Evolutionary conservation across 768 basidiomycete species (phyloP), one percentile per base, ranked within the genome.

Genomic region (Kwoniella europaea): DNA sequence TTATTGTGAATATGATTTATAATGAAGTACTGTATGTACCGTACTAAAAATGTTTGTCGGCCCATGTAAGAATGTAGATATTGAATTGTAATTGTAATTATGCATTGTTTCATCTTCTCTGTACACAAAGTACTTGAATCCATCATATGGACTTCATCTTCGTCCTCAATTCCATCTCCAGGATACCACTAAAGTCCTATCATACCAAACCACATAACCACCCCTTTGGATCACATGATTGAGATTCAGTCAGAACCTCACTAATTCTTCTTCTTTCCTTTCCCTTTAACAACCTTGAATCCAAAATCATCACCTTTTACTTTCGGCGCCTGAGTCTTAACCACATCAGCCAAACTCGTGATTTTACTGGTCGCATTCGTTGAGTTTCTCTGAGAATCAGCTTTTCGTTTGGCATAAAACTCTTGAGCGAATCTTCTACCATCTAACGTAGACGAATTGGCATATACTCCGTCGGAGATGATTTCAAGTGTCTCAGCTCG

Each of bases 271-370:
- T 92, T 93, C 88, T 93, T 97, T 63, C 83, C 83, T 86, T 95
- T 97, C 87, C 95, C 94, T 76, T 94, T 93, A 63, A 94, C 92
- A 5, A 95, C 91, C 85, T 94, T 95, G 86, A 93, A 94, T 7
- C 89, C 90, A 27, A 90, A 89, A 91, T 94, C 95, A 92, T 91
- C 50, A 61, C 73, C 55, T 88, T 89, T 85, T 2, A 18, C 46
- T 1, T 88, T 86, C 84, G 92, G 93, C 1, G 93, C 93, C 72
- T 91, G 89, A 10, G 91, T 88, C 84, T 94, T 96, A 69, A 98
- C 93, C 2, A 97, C 94, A 65, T 80, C 76, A 4, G 81, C 80
- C 70, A 84, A 68, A 65, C 78, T 82, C 12, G 68, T 65, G 10
- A 54, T 67, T 42, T 63, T 62, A 7, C 35, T n/a, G 4, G 44